Conservation (phyloP, 192 early-diverging fungal species). For the Coemansia sp. region DNA sequence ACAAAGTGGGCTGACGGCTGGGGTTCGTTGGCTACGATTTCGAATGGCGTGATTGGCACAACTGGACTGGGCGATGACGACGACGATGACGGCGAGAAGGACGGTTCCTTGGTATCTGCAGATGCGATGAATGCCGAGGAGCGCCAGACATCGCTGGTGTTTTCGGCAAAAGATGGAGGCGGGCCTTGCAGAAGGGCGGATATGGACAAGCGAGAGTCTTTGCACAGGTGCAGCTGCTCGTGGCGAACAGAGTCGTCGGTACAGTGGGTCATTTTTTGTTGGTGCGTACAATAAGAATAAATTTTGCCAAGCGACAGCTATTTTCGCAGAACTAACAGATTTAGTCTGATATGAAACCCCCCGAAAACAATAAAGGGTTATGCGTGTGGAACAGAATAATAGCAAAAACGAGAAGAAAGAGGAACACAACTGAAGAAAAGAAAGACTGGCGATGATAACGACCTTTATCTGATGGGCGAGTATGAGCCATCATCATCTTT, state of each 20-base stretch:
- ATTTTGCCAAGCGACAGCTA: background rate
- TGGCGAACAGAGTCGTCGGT: background rate
- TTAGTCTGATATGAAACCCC: no score
- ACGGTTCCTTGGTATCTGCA: no score
- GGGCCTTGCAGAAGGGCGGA: slow-evolving; percentile 25
- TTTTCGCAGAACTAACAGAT: no score
- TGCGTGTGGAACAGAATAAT: background rate
- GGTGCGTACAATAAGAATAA: background rate
- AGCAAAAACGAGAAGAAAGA: background rate
- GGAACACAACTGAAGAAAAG: background rate
- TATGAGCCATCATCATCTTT: slow-evolving; percentile 4
- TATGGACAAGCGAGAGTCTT: slow-evolving; percentile 18
- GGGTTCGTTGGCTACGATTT: background rate
- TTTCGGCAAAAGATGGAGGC: background rate
- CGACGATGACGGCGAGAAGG: no score
- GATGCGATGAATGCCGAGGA: background rate
- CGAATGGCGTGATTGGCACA: background rate
- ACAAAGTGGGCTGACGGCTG: background rate
- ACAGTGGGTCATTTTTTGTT: background rate
- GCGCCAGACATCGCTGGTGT: background rate
- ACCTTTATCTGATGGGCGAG: slow-evolving; percentile 1
- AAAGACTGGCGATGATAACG: background rate
- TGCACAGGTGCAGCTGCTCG: background rate
- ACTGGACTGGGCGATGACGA: background rate
- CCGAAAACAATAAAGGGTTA: no score